phyloP scores from a whole-genome alignment of 306 rosid species.

The Rubus parviflorus region DNA sequence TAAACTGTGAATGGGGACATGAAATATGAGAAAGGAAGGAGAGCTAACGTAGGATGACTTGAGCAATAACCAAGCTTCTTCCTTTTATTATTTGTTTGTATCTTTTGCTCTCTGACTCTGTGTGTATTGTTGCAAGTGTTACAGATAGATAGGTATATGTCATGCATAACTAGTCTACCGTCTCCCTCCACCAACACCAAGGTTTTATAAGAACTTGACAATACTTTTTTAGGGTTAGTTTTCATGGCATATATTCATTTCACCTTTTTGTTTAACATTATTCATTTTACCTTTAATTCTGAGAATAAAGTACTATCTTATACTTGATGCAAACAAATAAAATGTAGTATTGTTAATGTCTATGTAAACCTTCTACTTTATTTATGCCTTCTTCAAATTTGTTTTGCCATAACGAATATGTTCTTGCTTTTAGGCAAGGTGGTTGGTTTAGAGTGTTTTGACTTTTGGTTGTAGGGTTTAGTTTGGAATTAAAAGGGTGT shows the following conservation, averaged over 20 bases:
- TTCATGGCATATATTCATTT: slow-evolving; percentile 1
- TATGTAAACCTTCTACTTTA: not conserved
- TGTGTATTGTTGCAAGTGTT: not conserved
- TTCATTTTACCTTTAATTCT: not conserved
- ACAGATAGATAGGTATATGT: not conserved
- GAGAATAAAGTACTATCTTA: not conserved
- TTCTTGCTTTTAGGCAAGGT: slow-evolving; percentile 13
- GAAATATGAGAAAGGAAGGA: slow-evolving; percentile 7
- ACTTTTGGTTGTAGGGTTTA: slow-evolving; percentile 5
- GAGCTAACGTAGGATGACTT: slow-evolving; percentile 37
- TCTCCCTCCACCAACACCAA: not conserved
- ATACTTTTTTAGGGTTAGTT: not conserved
- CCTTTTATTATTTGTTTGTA: not conserved
- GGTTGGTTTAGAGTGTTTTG: slow-evolving; percentile 20
- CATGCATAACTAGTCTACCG: slow-evolving; percentile 7
- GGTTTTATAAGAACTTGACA: not conserved
- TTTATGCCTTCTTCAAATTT: slow-evolving; percentile 6
- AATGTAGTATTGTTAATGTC: not conserved
- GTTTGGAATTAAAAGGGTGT: not conserved
- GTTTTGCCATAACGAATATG: slow-evolving; percentile 12
- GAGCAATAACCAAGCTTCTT: slow-evolving; percentile 7
- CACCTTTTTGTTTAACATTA: not conserved
- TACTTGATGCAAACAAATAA: not conserved
- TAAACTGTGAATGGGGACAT: not conserved
- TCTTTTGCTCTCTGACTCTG: not conserved